Conservation (phyloP, 2,329 filamentous ascomycete species). For the Cadophora luteo-olivacea region DNA sequence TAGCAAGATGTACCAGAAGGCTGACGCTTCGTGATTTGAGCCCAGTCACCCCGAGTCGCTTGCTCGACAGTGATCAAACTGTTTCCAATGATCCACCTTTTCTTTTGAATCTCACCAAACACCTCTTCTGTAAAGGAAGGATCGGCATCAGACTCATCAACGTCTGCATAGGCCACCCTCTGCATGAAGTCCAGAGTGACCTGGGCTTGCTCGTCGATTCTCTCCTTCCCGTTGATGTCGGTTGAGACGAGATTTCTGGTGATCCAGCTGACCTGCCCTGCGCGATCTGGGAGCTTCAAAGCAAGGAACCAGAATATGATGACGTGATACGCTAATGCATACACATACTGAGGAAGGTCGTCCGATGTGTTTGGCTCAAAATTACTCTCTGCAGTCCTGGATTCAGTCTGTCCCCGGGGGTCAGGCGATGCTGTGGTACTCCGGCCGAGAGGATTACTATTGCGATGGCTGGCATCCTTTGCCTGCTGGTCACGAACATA, state of each 20-base stretch:
- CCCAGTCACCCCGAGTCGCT: constrained; percentile 68
- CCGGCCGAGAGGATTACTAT: constrained; percentile 46
- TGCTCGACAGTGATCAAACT: constrained; percentile 79
- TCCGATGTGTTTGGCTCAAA: constrained; percentile 58
- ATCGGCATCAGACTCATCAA: constrained; percentile 76
- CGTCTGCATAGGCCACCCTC: constrained; percentile 82
- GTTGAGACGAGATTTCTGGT: constrained; percentile 81
- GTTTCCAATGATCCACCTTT: constrained; percentile 75
- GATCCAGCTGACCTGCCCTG: constrained; percentile 88
- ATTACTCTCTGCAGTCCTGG: constrained; percentile 51
- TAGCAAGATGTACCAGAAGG: constrained; percentile 68
- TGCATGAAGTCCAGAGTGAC: constrained; percentile 97
- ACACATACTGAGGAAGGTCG: constrained; percentile 91
- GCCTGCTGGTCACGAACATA: constrained; percentile 74
- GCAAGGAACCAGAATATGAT: constrained; percentile 98
- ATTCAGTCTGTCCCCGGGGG: constrained; percentile 48
- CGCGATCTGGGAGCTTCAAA: constrained; percentile 81
- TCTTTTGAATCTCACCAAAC: constrained; percentile 71
- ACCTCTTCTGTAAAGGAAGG: constrained; percentile 67
- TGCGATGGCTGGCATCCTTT: constrained; percentile 45
- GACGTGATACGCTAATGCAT: constrained; percentile 91
- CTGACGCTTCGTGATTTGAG: constrained; percentile 74
- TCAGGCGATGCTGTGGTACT: constrained; percentile 33
- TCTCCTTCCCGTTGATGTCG: constrained; percentile 75
- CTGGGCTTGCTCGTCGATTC: constrained; percentile 88